Conservation (phyloP, 2,329 filamentous ascomycete genomes). For the Conoideocrella luteorostrata region DNA sequence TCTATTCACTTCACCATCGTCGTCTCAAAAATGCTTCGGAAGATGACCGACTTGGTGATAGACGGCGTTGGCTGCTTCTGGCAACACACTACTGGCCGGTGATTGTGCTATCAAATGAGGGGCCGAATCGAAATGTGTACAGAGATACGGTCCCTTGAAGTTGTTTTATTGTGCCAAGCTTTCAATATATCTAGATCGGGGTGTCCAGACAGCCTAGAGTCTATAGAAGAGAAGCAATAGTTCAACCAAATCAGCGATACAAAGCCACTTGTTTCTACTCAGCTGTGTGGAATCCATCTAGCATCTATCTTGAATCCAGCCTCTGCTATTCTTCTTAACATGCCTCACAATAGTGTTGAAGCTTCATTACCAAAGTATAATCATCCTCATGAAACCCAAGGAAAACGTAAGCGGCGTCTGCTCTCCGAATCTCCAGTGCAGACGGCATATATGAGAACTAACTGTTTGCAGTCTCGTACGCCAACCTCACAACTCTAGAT, state of each 20-base stretch:
- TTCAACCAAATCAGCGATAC: too few relatives aligned
- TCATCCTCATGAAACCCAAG: background rate
- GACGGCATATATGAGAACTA: too few relatives aligned
- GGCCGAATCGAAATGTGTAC: background rate
- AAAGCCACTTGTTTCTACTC: too few relatives aligned
- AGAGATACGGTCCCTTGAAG: background rate
- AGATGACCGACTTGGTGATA: background rate
- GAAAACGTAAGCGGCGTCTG: constrained; percentile 1
- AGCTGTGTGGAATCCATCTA: too few relatives aligned
- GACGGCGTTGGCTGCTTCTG: background rate
- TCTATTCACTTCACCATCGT: background rate
- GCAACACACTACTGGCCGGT: background rate
- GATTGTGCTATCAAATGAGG: background rate
- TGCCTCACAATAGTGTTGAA: background rate
- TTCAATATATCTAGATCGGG: background rate
- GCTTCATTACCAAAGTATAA: background rate
- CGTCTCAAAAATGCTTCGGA: background rate
- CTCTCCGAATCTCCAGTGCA: too few relatives aligned
- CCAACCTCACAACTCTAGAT: constrained; percentile 52
- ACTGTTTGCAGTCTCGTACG: constrained; percentile 35
- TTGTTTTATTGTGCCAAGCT: background rate
- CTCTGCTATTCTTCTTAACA: background rate
- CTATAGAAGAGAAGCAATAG: too few relatives aligned
- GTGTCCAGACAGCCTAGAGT: too few relatives aligned
- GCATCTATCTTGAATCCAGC: too few relatives aligned